Base-by-base conservation (phyloP, 352 stramenopile genomes). In the Hyaloperonospora arabidopsidis region DNA sequence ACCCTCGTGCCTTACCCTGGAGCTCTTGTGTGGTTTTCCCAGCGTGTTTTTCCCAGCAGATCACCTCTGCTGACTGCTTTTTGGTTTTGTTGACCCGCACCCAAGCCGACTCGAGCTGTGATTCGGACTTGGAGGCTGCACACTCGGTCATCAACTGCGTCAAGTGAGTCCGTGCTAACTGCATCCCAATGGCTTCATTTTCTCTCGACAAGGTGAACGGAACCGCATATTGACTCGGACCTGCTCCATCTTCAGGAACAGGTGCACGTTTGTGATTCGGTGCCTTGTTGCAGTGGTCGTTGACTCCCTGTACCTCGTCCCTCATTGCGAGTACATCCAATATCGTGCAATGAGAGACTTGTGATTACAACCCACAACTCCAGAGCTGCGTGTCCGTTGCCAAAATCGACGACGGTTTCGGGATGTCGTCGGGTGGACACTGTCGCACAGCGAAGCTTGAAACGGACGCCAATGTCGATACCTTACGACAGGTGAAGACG, bases 1-100 rank as follows among this genome's bases (percentile, higher is more conserved):
- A 49, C 6, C 48, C 29, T 46, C 49, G 49, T 36, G 59, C 60
- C 39, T 60, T 65, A 39, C 59, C 56, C 36, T 64, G 59, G 19
- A 28, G 14, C 43, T 58, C 52, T 1, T 49, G 47, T n/a, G n/a
- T n/a, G 18, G 22, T 17, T 15, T 56, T 54, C 19, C 43, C 40
- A n/a, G 39, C 23, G 2, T 41, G 47, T 52, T 86, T 86, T 55
- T 89, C 76, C 76, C 76, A 89, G 13, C 86, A 21, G 43, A 52
- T 19, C 0, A 78, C 65, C 8, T 64, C 47, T 2, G 63, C 57
- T 2, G 61, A 51, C 45, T 83, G 63, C 55, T 77, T 81, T 36
- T 39, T 21, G 23, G 48, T 49, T 49, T 76, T 74, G 48, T 79
- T 76, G 48, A 65, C 55, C 44, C 61, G 47, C 5, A 35, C 63